Conservation (phyloP, 2,329 filamentous ascomycete genomes). For the Aspergillus sp. region DNA sequence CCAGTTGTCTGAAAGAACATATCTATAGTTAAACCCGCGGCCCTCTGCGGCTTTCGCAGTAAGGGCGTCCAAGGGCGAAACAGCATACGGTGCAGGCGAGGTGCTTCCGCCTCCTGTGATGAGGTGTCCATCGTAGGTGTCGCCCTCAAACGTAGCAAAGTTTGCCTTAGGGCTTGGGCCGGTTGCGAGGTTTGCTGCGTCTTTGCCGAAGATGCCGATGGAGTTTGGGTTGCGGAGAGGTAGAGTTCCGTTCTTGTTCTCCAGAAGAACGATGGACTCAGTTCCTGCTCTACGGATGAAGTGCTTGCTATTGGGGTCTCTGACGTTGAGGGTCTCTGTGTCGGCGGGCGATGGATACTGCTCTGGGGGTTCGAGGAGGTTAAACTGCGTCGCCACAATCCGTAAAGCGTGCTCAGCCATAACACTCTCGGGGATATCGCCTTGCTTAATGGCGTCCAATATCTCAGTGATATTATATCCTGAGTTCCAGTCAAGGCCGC, state of each 20-base stretch:
- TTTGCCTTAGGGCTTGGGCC: neutral
- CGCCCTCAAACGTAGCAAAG: neutral
- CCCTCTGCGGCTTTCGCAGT: neutral
- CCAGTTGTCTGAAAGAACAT: neutral
- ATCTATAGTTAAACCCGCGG: neutral
- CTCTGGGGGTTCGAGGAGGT: neutral
- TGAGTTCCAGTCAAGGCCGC: neutral
- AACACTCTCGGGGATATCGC: neutral
- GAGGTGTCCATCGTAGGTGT: neutral
- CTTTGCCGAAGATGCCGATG: neutral
- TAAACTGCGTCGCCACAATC: neutral
- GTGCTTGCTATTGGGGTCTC: neutral
- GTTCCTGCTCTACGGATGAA: neutral
- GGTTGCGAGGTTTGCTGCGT: neutral
- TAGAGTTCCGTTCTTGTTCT: neutral
- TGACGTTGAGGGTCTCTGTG: neutral
- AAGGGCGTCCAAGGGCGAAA: neutral
- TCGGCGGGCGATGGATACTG: neutral
- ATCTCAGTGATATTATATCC: neutral
- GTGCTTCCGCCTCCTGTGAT: neutral
- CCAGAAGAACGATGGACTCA: neutral
- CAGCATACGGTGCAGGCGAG: neutral
- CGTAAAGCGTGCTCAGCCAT: neutral
- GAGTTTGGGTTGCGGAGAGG: neutral
- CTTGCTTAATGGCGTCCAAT: neutral